Conservation (phyloP, 805 yeast genomes). For the Clavispora asparagi region DNA sequence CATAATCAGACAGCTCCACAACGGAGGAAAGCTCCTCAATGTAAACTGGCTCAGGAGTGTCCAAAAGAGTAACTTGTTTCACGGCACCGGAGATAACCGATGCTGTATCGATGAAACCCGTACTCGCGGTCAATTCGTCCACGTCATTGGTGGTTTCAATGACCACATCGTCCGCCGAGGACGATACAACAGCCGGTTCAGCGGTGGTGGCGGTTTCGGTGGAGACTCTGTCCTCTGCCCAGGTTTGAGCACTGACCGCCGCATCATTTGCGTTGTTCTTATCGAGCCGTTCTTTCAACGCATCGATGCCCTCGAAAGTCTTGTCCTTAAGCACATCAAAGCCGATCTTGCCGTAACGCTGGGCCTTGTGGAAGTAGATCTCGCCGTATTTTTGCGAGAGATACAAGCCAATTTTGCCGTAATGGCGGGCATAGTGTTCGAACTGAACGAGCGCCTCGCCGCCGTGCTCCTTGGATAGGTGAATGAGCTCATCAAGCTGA, state of each 20-base stretch:
- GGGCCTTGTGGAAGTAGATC: slow-evolving; percentile 15
- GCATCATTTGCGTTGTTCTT: slow-evolving; percentile 11
- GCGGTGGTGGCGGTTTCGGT: slow-evolving; percentile 4
- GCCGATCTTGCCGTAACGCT: slow-evolving; percentile 20
- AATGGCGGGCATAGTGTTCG: slow-evolving; percentile 11
- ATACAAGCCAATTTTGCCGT: slow-evolving; percentile 7
- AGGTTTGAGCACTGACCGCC: not conserved
- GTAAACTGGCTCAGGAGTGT: too few relatives aligned
- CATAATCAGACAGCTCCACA: too few relatives aligned
- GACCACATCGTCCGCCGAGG: slow-evolving; percentile 4
- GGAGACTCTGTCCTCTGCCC: not conserved
- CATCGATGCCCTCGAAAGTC: slow-evolving; percentile 13
- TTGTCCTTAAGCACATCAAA: slow-evolving; percentile 11
- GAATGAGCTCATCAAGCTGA: slow-evolving; percentile 23
- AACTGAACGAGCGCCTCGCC: slow-evolving; percentile 7
- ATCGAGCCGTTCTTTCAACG: slow-evolving; percentile 25
- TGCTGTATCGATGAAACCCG: slow-evolving; percentile 4
- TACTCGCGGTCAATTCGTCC: slow-evolving; percentile 5
- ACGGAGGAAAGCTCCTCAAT: too few relatives aligned
- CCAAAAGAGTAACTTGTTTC: not conserved
- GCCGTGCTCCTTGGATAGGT: slow-evolving; percentile 17
- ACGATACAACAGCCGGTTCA: not conserved
- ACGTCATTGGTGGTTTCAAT: slow-evolving; percentile 6
- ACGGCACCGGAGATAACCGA: slow-evolving; percentile 11
- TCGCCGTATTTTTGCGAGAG: slow-evolving; percentile 15